These are phyloP conservation scores for Sextonia rubra DNA, from an alignment of 164 flowering plant species.

Conservation along the genomic window DNA sequence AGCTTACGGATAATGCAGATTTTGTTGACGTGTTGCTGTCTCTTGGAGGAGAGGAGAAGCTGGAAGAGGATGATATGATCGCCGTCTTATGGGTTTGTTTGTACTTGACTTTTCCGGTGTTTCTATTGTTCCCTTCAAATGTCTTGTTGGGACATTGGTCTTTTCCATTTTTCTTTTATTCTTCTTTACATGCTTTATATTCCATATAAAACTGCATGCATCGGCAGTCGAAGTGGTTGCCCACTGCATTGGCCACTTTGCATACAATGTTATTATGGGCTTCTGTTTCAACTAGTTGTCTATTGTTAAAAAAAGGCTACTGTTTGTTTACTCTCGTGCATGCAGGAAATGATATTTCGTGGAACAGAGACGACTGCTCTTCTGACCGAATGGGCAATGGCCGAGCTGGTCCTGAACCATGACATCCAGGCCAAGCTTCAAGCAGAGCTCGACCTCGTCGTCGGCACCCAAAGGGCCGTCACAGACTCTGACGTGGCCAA, in stretches of 20 bases:
- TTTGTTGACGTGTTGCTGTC: constrained; percentile 58
- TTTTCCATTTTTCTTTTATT: too few relatives aligned
- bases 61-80: constrained; percentile 49
- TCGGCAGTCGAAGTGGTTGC: too few relatives aligned
- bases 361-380: constrained; percentile 64
- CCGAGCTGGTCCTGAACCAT: constrained; percentile 44
- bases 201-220: too few relatives aligned
- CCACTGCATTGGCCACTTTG: too few relatives aligned
- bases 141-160: too few relatives aligned
- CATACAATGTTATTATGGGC: too few relatives aligned
- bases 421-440: constrained; percentile 37
- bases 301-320: background rate
- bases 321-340: background rate
- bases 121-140: too few relatives aligned
- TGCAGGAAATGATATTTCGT: constrained; percentile 64
- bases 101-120: too few relatives aligned
- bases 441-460: constrained; percentile 27
- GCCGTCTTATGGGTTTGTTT: constrained; percentile 55
- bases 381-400: constrained; percentile 58
- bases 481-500: background rate
- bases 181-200: too few relatives aligned
- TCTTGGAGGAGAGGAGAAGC: constrained; percentile 52
- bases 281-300: too few relatives aligned
- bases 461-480: background rate
- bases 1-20: constrained; percentile 16